These are phyloP conservation scores for Agrocybe praecox DNA, from an alignment of 768 basidiomycete genomes.

Conservation along the genomic window DNA sequence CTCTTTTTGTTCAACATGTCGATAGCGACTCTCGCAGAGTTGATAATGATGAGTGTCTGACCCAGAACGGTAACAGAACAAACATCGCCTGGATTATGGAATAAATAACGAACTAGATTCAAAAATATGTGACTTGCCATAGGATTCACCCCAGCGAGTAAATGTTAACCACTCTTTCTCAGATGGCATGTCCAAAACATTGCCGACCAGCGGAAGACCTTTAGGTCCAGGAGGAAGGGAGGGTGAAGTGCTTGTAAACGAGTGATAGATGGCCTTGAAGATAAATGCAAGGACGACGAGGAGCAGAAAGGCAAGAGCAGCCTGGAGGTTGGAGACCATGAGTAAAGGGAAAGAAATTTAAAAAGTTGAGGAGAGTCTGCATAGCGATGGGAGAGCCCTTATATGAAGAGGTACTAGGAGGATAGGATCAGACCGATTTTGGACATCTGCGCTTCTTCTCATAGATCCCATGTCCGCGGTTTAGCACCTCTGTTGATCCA, in stretches of 20 bases:
- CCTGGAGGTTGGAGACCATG: conserved; percentile 19
- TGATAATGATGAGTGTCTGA: conserved; percentile 59
- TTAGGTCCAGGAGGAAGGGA: conserved; percentile 54
- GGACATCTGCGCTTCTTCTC: conserved; percentile 30
- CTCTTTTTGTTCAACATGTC: conserved; percentile 72
- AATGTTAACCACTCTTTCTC: conserved; percentile 55
- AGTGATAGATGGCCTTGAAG: conserved; percentile 28
- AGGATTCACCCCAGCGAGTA: conserved; percentile 52
- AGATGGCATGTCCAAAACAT: conserved; percentile 52
- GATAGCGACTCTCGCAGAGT: conserved; percentile 48
- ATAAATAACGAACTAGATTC: neutral
- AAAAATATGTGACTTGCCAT: conserved; percentile 35
- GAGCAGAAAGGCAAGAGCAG: conserved; percentile 34
- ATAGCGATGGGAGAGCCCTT: conserved; percentile 30
- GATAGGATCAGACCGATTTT: conserved; percentile 37
- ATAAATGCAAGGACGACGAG: conserved; percentile 35
- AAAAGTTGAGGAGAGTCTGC: conserved; percentile 24
- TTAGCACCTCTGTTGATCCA: conserved; percentile 31
- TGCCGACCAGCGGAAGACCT: conserved; percentile 56
- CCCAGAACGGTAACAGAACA: conserved; percentile 62
- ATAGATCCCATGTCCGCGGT: conserved; percentile 47
- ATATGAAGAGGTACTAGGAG: conserved; percentile 32
- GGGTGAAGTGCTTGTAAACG: conserved; percentile 14
- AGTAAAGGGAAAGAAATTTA: conserved; percentile 14
- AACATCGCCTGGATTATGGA: conserved; percentile 45